These are phyloP conservation scores for Dillenia suffruticosa DNA, from an alignment of 164 flowering plant genomes.

Conservation along the genomic window DNA sequence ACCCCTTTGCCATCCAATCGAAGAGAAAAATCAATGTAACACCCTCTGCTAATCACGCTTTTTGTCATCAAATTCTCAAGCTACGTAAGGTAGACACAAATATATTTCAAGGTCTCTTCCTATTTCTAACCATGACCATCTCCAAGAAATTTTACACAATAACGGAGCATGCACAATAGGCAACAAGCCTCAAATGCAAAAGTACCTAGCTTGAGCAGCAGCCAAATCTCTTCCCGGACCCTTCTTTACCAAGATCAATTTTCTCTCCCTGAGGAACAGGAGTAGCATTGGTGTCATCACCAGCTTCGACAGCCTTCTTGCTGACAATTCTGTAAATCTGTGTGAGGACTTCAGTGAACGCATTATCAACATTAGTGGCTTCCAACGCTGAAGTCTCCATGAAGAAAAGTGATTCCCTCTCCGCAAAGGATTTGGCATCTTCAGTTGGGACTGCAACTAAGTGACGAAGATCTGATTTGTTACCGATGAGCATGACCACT, in stretches of 20 bases:
- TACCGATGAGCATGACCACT: conserved; percentile 78
- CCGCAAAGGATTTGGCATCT: conserved; percentile 68
- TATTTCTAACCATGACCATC: background rate
- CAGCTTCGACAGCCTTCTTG: conserved; percentile 59
- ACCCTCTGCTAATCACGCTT: background rate
- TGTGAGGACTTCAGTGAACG: conserved; percentile 67
- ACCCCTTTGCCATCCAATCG: too few species aligned
- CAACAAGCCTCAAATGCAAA: too few species aligned
- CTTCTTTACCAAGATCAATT: conserved; percentile 60
- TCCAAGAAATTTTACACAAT: background rate
- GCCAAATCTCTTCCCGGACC: conserved; percentile 53
- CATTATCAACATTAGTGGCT: conserved; percentile 71
- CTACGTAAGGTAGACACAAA: background rate
- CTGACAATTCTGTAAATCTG: conserved; percentile 72
- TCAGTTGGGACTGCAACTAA: conserved; percentile 71
- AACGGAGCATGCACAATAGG: background rate
- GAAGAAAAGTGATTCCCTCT: conserved; percentile 75
- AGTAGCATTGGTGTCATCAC: conserved; percentile 36
- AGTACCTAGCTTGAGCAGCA: conserved; percentile 49
- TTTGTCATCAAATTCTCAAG: background rate
- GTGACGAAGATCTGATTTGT: conserved; percentile 78
- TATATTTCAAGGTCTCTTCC: background rate
- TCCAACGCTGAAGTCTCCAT: conserved; percentile 85
- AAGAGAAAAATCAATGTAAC: background rate
- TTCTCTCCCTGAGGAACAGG: conserved; percentile 58